Evolutionary conservation across 208 protist species (phyloP).

Genomic region (Acanthamoeba quina): DNA sequence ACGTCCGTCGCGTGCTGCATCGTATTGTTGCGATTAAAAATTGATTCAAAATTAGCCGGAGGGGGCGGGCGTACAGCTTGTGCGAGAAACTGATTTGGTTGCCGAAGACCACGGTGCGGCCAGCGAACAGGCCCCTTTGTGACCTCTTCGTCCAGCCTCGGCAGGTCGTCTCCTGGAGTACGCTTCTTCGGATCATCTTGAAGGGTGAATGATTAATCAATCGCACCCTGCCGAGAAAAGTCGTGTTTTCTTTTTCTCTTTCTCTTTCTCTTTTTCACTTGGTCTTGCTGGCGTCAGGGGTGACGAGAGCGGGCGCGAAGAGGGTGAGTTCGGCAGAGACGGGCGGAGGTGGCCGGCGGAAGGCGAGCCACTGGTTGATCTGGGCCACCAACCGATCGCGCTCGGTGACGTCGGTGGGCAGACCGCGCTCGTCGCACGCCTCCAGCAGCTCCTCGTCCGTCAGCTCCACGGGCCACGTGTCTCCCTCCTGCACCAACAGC

Average conservation of each 20-base stretch:
- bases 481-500: not conserved
- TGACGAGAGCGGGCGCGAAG: not conserved
- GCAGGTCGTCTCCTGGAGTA: not conserved
- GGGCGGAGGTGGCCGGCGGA: not conserved
- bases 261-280: too few species aligned
- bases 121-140: constrained; percentile 25
- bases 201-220: too few species aligned
- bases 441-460: constrained; percentile 44
- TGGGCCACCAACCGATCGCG: not conserved
- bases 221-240: too few species aligned
- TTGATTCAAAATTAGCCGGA: not conserved
- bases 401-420: not conserved
- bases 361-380: not conserved
- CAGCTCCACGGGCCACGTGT: not conserved
- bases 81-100: constrained; percentile 48
- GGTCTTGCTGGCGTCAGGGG: not conserved
- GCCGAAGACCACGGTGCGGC: not conserved
- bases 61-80: not conserved
- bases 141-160: not conserved
- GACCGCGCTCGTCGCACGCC: constrained; percentile 44
- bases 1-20: constrained; percentile 39
- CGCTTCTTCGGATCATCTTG: too few species aligned
- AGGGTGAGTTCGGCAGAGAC: constrained; percentile 15
- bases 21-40: not conserved
- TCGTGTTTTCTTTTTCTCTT: not conserved